These are phyloP conservation scores for Massospora cicadina DNA, from an alignment of 371 early-diverging fungal species.

Conservation along the genomic window DNA sequence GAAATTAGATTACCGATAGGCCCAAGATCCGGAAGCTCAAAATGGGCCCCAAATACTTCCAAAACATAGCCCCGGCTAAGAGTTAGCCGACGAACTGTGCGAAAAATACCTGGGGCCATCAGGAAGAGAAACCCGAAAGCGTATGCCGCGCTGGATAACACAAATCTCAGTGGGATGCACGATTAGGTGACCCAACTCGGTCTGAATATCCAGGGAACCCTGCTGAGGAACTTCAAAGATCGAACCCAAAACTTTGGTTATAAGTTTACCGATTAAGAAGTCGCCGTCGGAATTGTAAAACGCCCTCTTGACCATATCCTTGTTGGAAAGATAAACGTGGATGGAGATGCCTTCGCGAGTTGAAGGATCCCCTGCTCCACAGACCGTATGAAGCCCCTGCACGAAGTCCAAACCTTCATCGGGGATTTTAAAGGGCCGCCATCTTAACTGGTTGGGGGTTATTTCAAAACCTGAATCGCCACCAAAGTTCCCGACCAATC, in stretches of 20 bases:
- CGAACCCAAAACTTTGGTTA: not conserved
- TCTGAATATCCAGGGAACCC: constrained; percentile 66
- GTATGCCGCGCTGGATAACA: constrained; percentile 84
- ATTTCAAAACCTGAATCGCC: constrained; percentile 23
- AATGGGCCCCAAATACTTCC: constrained; percentile 74
- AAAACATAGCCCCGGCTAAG: constrained; percentile 70
- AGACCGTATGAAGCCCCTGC: constrained; percentile 63
- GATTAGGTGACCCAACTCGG: constrained; percentile 79
- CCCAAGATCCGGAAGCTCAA: constrained; percentile 87
- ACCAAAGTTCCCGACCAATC: constrained; percentile 33
- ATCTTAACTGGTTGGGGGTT: constrained; percentile 81
- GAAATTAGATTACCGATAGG: constrained; percentile 50
- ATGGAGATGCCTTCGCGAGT: constrained; percentile 62
- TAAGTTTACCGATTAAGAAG: constrained; percentile 54
- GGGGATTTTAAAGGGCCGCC: constrained; percentile 80
- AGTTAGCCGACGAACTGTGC: not conserved
- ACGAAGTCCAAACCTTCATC: constrained; percentile 47
- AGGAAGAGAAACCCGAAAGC: constrained; percentile 57
- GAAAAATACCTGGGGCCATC: constrained; percentile 49
- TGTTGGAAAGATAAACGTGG: constrained; percentile 63
- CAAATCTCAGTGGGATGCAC: constrained; percentile 81
- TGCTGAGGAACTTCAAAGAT: constrained; percentile 72
- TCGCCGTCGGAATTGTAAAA: constrained; percentile 88
- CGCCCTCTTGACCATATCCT: constrained; percentile 54
- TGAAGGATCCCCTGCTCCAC: constrained; percentile 78